phyloP scores from a whole-genome alignment of 768 basidiomycete genomes.

The Trametes gibbosa region DNA sequence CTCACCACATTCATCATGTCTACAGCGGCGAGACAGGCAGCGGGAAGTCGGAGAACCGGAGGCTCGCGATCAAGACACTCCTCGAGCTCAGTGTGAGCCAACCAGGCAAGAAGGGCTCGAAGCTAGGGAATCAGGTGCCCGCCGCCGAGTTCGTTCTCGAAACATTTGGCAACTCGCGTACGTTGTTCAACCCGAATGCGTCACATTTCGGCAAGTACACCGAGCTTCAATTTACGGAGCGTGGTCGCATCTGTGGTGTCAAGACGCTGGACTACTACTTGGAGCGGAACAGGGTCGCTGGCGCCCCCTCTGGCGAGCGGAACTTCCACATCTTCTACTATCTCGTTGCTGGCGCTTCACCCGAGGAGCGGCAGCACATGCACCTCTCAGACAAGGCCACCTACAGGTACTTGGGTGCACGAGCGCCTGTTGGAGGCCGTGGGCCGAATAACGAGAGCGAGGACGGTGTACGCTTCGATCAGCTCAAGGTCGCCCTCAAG shows the following conservation, averaged over 20 bases:
- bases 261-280: constrained; percentile 98
- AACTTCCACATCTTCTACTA: constrained; percentile 99
- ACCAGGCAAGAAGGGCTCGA: constrained; percentile 91
- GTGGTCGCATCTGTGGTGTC: constrained; percentile 82
- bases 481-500: constrained; percentile 93
- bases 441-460: constrained; percentile 58
- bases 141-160: constrained; percentile 95
- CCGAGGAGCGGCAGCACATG: constrained; percentile 87
- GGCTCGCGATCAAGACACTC: constrained; percentile 88
- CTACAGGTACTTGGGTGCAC: constrained; percentile 80
- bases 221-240: constrained; percentile 94
- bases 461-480: constrained; percentile 86
- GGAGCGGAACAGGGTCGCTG: constrained; percentile 86
- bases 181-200: constrained; percentile 90
- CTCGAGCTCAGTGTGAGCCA: constrained; percentile 87
- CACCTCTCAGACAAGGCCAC: constrained; percentile 76
- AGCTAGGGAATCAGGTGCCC: constrained; percentile 82
- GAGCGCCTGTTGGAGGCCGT: constrained; percentile 28
- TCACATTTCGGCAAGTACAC: constrained; percentile 98
- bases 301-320: constrained; percentile 85
- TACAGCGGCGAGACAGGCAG: constrained; percentile 87
- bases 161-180: constrained; percentile 89
- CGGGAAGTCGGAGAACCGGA: constrained; percentile 89
- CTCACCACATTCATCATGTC: not conserved
- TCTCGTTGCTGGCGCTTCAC: constrained; percentile 84